Base-by-base conservation (phyloP, 257 asterid genomes). In the Nicotiana noctiflora region DNA sequence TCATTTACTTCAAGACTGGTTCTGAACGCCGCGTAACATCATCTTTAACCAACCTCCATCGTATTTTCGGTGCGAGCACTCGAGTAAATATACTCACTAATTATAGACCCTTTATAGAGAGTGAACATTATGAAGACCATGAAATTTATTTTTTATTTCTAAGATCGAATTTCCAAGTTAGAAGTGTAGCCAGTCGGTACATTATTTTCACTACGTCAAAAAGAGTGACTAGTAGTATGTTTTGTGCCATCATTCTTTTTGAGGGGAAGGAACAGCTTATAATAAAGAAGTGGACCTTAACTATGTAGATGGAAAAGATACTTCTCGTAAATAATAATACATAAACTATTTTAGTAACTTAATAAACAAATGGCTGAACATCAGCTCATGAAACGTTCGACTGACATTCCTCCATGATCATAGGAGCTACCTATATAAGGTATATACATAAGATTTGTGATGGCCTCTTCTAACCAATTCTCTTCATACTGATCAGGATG, bases 381-480 rank as follows among this genome's bases (percentile, higher is more conserved):
- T 72, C 78, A 46, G 78, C 15, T 46, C n/a, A 46, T 72, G 40
- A 72, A 72, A 72, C 32, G 25, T 46, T 32, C 60, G 55, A 12
- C 55, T 51, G 55, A 51, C 55, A 51, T 51, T 51, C 55, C 55
- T 67, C 83, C 64, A 44, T 32, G 46, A 12, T 70, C 65, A 49
- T 40, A 79, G 81, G 82, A 84, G 86, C 88, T 19, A 70, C 83
- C 82, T 80, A 81, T 34, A 74, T 85, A 83, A 67, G 97, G 89
- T 74, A 86, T 87, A 79, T 84, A 86, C 82, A 88, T 87, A 76
- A 93, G 88, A 81, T 86, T 89, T 29, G 88, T 87, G 82, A 93
- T 86, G 32, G 95, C 93, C 82, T 89, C 92, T 79, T 92, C 88
- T 79, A 91, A 68, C 96, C 93, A 88, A 21, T 86, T 91, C 72